Conservation (phyloP, 2,329 filamentous ascomycete genomes). For the Aspergillus calidoustus region DNA sequence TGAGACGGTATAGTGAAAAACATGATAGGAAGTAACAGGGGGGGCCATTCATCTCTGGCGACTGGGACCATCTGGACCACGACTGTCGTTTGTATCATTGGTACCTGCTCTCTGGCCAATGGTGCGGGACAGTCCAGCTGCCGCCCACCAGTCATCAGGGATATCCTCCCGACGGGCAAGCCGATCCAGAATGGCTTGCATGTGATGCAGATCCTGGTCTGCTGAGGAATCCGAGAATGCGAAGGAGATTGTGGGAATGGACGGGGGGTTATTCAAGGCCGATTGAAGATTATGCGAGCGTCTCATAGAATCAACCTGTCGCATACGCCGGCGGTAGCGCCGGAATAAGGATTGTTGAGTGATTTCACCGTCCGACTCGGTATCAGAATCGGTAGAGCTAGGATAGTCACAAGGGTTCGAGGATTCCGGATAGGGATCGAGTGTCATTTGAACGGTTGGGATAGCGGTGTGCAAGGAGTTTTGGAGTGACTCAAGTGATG, state of each 20-base stretch:
- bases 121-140: constrained; percentile 68
- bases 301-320: constrained; percentile 26
- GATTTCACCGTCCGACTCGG: constrained; percentile 36
- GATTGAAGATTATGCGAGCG: constrained; percentile 34
- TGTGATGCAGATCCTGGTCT: constrained; percentile 58
- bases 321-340: constrained; percentile 25
- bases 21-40: constrained; percentile 15
- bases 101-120: constrained; percentile 36
- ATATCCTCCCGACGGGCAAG: constrained; percentile 74
- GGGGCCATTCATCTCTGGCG: constrained; percentile 18
- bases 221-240: constrained; percentile 35
- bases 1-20: constrained; percentile 23
- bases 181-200: constrained; percentile 73
- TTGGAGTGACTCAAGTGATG: constrained; percentile 50
- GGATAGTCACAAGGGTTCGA: constrained; percentile 44
- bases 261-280: constrained; percentile 40
- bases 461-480: constrained; percentile 28
- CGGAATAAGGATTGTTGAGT: constrained; percentile 26
- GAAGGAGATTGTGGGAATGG: constrained; percentile 38
- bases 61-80: constrained; percentile 24
- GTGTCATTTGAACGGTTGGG: constrained; percentile 32
- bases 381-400: constrained; percentile 41
- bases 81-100: constrained; percentile 29
- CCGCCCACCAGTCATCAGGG: constrained; percentile 81
- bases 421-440: constrained; percentile 42